Evolutionary conservation across 495 filamentous ascomycete species (phyloP).

Genomic region (Hypoxylon intermedium): DNA sequence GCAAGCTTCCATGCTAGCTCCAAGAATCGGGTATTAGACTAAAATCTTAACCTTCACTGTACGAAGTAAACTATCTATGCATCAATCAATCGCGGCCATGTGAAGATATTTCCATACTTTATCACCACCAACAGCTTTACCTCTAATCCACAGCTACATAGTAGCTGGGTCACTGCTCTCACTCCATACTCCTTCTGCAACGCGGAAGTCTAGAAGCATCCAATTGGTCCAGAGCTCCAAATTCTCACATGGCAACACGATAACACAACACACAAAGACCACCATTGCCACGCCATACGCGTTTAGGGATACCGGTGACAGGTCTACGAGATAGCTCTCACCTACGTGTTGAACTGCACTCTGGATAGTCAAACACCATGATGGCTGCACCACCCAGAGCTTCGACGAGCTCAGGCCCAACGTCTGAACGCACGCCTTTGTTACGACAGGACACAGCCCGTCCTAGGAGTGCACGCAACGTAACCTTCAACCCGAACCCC

Average conservation of each 20-base stretch:
- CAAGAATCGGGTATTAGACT: slow-evolving; percentile 1
- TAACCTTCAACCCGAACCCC: slow-evolving; percentile 60
- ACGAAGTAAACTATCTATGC: no score
- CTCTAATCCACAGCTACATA: no score
- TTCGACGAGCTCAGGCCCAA: slow-evolving; percentile 22
- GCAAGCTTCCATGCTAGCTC: slow-evolving; percentile 25
- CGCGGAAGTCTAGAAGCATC: neutral
- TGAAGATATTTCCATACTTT: no score
- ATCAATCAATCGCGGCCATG: no score
- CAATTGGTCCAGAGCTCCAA: slow-evolving; percentile 3
- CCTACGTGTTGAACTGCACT: neutral
- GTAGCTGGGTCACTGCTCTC: no score
- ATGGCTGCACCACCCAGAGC: slow-evolving; percentile 38
- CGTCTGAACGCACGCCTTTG: slow-evolving; percentile 48
- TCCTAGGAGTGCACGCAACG: slow-evolving; percentile 48
- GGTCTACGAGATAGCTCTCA: neutral
- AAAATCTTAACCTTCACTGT: no score
- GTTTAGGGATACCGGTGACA: neutral
- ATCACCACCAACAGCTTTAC: no score
- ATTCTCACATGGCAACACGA: slow-evolving; percentile 25
- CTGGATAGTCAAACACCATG: neutral
- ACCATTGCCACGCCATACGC: slow-evolving; percentile 2
- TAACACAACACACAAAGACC: slow-evolving; percentile 16
- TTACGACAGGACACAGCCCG: slow-evolving; percentile 47
- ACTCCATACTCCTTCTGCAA: neutral